Percentiles rank a stretch among this genome's conserved stretches.
phyloP scores from a whole-genome alignment of 1,284 basidiomycete genomes.

The Microbotryomycetes sp. region DNA sequence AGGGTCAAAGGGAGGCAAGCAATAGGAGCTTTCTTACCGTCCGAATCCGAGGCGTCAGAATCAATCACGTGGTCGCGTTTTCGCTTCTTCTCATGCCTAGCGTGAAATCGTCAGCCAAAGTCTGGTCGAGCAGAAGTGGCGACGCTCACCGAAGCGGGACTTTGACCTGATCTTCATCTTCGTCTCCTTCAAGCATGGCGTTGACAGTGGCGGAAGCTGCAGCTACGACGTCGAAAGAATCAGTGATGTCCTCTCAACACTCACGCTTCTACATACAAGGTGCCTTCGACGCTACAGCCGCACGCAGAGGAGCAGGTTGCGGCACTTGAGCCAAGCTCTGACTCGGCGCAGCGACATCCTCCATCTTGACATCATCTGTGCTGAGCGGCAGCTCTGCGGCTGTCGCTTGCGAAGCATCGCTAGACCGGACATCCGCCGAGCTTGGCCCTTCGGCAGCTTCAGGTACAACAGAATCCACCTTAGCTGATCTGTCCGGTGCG shows the following conservation, averaged over 20 bases:
- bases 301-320: too few species aligned
- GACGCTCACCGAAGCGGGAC: constrained; percentile 10
- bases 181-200: constrained; percentile 15
- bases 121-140: neutral
- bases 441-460: too few species aligned
- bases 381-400: too few species aligned
- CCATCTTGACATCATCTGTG: neutral
- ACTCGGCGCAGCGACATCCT: neutral
- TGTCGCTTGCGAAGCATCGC: neutral
- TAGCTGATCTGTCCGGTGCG: too few species aligned
- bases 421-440: too few species aligned
- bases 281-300: too few species aligned
- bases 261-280: too few species aligned
- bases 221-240: too few species aligned
- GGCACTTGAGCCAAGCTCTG: too few species aligned
- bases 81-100: constrained; percentile 27
- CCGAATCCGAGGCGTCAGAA: constrained; percentile 26
- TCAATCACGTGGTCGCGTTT: constrained; percentile 25
- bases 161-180: constrained; percentile 17
- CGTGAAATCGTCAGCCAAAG: neutral
- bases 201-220: neutral
- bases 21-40: neutral
- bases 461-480: too few species aligned
- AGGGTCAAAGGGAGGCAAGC: neutral
- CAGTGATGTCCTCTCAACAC: too few species aligned